A percentile compares a stretch with the other conserved stretches of the same genome.
Conservation (phyloP, 352 stramenopile species). For the Phytophthora chlamydospora region DNA sequence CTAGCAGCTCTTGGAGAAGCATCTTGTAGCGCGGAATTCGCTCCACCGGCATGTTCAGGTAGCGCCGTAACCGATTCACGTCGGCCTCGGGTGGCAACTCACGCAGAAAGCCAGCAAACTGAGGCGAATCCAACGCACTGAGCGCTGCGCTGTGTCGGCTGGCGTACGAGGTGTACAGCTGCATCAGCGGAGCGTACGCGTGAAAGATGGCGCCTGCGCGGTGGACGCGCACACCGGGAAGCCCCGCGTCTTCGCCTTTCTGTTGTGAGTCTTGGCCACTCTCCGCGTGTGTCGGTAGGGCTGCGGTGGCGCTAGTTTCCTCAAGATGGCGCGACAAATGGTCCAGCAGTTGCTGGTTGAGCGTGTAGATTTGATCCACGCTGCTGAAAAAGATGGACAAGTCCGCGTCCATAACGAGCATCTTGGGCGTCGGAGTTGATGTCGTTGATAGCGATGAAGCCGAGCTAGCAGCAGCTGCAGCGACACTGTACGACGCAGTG, state of each 20-base stretch:
- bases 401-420: slow-evolving; percentile 80
- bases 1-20: slow-evolving; percentile 80
- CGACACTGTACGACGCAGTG: slow-evolving; percentile 33
- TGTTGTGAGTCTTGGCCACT: slow-evolving; percentile 3
- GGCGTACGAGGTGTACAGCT: slow-evolving; percentile 87
- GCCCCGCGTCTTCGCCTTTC: slow-evolving; percentile 11
- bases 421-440: slow-evolving; percentile 40
- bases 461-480: slow-evolving; percentile 36
- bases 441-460: slow-evolving; percentile 30
- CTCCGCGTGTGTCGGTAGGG: slow-evolving; percentile 25
- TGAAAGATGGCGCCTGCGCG: slow-evolving; percentile 83
- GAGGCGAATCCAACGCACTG: slow-evolving; percentile 71
- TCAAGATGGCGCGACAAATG: slow-evolving; percentile 81
- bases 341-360: slow-evolving; percentile 89
- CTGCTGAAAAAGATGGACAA: slow-evolving; percentile 91
- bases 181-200: slow-evolving; percentile 83
- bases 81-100: slow-evolving; percentile 73
- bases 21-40: slow-evolving; percentile 87
- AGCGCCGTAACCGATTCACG: slow-evolving; percentile 65
- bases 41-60: slow-evolving; percentile 90
- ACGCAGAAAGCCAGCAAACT: slow-evolving; percentile 76
- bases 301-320: slow-evolving; percentile 47
- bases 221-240: slow-evolving; percentile 32
- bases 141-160: slow-evolving; percentile 78
- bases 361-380: slow-evolving; percentile 87